Percentiles rank a stretch among this genome's conserved stretches.
phyloP scores from a whole-genome alignment of 176 grass and related monocot species.

The Ensete ventricosum region DNA sequence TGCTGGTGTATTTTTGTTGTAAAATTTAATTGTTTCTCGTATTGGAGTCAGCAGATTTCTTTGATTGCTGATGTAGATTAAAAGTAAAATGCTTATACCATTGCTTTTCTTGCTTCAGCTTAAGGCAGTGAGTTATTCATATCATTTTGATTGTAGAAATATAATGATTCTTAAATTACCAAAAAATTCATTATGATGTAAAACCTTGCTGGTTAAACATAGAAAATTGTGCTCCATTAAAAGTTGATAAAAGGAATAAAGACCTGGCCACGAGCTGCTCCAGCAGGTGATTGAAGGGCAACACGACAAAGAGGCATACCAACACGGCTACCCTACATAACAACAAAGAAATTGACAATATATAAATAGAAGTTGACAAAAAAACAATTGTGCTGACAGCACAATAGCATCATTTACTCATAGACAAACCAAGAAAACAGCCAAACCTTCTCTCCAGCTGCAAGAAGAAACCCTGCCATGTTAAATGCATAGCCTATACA shows the following conservation, averaged over 20 bases:
- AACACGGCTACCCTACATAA: conserved; percentile 57
- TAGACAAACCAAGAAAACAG: not conserved
- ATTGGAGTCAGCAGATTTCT: too few relatives aligned
- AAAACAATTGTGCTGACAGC: not conserved
- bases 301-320: conserved; percentile 69
- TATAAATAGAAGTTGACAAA: not conserved
- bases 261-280: conserved; percentile 87
- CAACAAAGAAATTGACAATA: conserved; percentile 17
- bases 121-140: not conserved
- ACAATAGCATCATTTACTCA: not conserved
- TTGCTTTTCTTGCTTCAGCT: too few relatives aligned
- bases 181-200: too few relatives aligned
- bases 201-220: not conserved
- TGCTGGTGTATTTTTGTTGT: too few relatives aligned
- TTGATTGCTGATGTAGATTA: too few relatives aligned
- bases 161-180: not conserved
- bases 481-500: conserved; percentile 91
- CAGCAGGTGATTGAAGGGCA: conserved; percentile 77
- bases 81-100: too few relatives aligned
- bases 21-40: too few relatives aligned
- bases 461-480: conserved; percentile 83
- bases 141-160: not conserved
- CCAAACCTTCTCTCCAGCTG: conserved; percentile 82
- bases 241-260: conserved; percentile 13
- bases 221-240: not conserved